Evolutionary conservation across 1,139 yeast genomes (phyloP).

Genomic region (Scheffersomyces segobiensis): DNA sequence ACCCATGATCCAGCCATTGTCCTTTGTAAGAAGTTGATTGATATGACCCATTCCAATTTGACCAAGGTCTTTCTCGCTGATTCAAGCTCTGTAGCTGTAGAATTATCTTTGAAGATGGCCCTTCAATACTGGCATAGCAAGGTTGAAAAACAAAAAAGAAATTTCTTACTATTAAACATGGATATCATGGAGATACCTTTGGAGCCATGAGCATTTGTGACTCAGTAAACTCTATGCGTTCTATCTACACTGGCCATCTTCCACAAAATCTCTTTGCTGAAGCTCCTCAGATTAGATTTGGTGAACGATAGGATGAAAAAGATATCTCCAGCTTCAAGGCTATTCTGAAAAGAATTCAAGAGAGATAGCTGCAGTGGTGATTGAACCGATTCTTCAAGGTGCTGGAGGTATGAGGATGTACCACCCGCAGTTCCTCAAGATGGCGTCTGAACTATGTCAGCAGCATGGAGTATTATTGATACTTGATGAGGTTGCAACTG

Average conservation of each 20-base stretch:
- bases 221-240: constrained; percentile 30
- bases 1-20: constrained; percentile 28
- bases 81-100: constrained; percentile 11
- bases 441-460: constrained; percentile 27
- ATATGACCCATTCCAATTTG: constrained; percentile 18
- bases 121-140: constrained; percentile 13
- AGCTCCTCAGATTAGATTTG: constrained; percentile 17
- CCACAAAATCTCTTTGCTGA: constrained; percentile 24
- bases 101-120: constrained; percentile 10
- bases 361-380: constrained; percentile 29
- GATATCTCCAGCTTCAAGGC: constrained; percentile 22
- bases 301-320: constrained; percentile 7
- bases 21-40: constrained; percentile 16
- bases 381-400: constrained; percentile 36
- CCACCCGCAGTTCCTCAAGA: constrained; percentile 24
- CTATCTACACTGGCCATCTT: constrained; percentile 22
- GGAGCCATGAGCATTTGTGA: constrained; percentile 26
- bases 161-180: constrained; percentile 20
- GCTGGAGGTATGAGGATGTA: constrained; percentile 36
- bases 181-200: constrained; percentile 27
- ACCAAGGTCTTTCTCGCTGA: constrained; percentile 27
- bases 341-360: constrained; percentile 17
- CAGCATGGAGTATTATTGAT: constrained; percentile 25
- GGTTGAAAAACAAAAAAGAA: constrained; percentile 11
- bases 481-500: constrained; percentile 33